Conservation (phyloP, 257 asterid genomes). For the Solanum pennellii region DNA sequence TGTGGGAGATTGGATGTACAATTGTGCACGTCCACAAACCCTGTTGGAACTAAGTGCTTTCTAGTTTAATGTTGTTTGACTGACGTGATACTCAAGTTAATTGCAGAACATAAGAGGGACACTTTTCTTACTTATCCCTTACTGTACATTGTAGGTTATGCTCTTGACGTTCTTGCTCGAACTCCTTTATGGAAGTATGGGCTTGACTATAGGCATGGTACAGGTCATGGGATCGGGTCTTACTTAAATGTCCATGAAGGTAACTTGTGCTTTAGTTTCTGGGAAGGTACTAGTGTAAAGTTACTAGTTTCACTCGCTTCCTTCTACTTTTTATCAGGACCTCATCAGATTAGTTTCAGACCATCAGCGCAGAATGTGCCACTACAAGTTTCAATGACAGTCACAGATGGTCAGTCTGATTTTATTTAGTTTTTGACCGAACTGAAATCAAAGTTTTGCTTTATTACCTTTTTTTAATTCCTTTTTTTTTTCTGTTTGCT, state of each 20-base stretch:
- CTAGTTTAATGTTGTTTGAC: background rate
- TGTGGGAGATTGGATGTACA: background rate
- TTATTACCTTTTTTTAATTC: background rate
- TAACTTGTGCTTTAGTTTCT: conserved; percentile 7
- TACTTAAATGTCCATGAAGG: conserved; percentile 97
- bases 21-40: background rate
- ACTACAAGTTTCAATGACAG: conserved; percentile 85
- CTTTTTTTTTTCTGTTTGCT: background rate
- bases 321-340: conserved; percentile 33
- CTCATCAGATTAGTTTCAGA: conserved; percentile 88
- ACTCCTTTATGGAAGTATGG: conserved; percentile 88
- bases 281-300: background rate
- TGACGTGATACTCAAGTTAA: background rate
- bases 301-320: background rate
- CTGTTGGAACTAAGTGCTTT: background rate
- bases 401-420: conserved; percentile 62
- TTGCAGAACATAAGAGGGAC: background rate
- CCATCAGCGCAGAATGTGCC: conserved; percentile 71
- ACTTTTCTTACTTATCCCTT: background rate
- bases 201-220: conserved; percentile 96
- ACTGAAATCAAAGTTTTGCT: background rate
- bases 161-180: conserved; percentile 84
- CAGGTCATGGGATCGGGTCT: conserved; percentile 97
- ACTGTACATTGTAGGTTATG: conserved; percentile 45
- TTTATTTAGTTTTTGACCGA: background rate